Base-by-base conservation (phyloP, 1,284 basidiomycete species). In the Phaffia rhodozyma region DNA sequence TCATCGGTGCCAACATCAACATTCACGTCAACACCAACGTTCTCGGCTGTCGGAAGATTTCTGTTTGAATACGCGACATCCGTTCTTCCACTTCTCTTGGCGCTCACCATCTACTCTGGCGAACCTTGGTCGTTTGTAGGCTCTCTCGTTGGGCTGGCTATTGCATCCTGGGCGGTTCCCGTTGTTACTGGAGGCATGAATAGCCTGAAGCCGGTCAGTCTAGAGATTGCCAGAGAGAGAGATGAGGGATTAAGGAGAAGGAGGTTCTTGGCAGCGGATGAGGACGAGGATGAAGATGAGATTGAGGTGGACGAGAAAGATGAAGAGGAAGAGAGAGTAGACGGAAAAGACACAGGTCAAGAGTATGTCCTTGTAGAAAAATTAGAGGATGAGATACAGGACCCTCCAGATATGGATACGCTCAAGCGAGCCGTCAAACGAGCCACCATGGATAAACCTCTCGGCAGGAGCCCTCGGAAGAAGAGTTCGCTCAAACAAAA, bases 1-100 rank as follows among this genome's bases (percentile, higher is more conserved):
- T 53, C 48, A 57, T 23, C 38, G 16, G 38, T 43, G 6, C 38
- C 13, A 43, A 43, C 38, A 57, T 63, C 62, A n/a, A 51, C 58
- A 43, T 43, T 11, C 6, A 43, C 7, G 57, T 63, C 62, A n/a
- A 51, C 58, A 43, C 16, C 38, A 11, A 43, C 7, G 13, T 16
- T 43, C 38, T 7, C 38, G 16, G 5, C 38, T 5, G 13, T 16
- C 38, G 38, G 38, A 7, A 43, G 7, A 43, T 64, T 66, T 62
- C 48, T 79, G 1, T 53, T 79, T 25, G 85, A 91, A 73, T 90
- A 83, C 76, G 53, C 78, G 2, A 72, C 87, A 2, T 81, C 92
- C 13, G 81, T 86, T 27, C 66, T 89, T 0, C 92, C 92, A 0
- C 78, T 93, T 11, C 79, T 93, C 1, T 77, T 91, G 2, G 85